Evolutionary conservation across 108 stramenopile species (phyloP).

Genomic region (Stephanodiscus triporus): DNA sequence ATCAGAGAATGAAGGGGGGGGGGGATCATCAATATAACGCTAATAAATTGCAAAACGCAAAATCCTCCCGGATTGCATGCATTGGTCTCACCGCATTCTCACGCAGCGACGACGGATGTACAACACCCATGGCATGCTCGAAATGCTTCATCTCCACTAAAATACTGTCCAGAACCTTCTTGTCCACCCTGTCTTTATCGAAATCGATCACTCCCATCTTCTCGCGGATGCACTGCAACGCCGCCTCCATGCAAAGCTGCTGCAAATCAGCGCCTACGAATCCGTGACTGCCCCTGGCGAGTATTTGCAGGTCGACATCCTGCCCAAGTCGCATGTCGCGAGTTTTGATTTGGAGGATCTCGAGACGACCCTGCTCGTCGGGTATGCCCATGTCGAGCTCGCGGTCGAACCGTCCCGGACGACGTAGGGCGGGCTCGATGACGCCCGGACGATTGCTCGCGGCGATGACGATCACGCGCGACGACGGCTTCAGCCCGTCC

Average conservation of each 20-base stretch:
- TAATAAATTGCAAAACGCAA: neutral
- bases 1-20: conserved; percentile 5
- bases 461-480: conserved; percentile 97
- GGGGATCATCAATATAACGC: conserved; percentile 9
- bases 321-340: conserved; percentile 88
- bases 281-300: conserved; percentile 97
- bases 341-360: conserved; percentile 97
- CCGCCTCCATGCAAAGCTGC: conserved; percentile 96
- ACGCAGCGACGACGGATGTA: conserved; percentile 92
- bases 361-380: conserved; percentile 96
- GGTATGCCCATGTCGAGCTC: conserved; percentile 98
- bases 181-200: conserved; percentile 80
- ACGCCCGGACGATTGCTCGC: conserved; percentile 98
- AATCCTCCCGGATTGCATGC: conserved; percentile 1
- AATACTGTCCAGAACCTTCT: conserved; percentile 78
- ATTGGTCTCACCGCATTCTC: conserved; percentile 88
- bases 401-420: conserved; percentile 97
- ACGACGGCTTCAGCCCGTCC: conserved; percentile 94
- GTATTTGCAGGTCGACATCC: conserved; percentile 87
- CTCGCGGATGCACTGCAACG: conserved; percentile 93
- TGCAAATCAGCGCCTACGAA: conserved; percentile 98
- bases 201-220: conserved; percentile 86
- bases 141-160: conserved; percentile 93
- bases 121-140: conserved; percentile 83
- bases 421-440: conserved; percentile 95